Percentiles rank a stretch among this genome's conserved stretches.
Evolutionary conservation across 208 protist species (phyloP).

Genomic region (Trypanosoma melophagium): DNA sequence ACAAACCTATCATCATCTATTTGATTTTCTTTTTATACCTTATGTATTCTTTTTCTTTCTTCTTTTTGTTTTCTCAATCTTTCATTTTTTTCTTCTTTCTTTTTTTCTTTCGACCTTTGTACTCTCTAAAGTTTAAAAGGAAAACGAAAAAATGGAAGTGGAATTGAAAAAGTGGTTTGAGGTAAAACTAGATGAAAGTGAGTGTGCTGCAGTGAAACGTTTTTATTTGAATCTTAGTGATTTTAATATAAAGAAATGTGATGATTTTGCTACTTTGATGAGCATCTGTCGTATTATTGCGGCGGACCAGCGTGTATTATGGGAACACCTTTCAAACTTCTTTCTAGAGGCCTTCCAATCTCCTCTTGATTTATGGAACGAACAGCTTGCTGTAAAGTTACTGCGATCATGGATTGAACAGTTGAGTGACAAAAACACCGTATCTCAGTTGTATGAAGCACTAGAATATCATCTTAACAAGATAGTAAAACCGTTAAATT

Average conservation of each 20-base stretch:
- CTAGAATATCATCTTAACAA: constrained; percentile 42
- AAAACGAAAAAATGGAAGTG: constrained; percentile 6
- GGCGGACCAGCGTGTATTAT: constrained; percentile 69
- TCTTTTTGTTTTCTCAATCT: neutral
- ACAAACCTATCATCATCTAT: too few species aligned
- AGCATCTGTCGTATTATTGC: constrained; percentile 55
- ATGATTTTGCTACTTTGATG: constrained; percentile 28
- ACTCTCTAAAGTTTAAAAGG: neutral
- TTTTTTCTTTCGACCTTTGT: constrained; percentile 6
- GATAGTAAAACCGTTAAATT: constrained; percentile 42
- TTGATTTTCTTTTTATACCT: too few species aligned
- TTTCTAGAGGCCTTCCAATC: constrained; percentile 38
- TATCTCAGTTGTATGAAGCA: constrained; percentile 13
- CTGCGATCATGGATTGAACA: constrained; percentile 39
- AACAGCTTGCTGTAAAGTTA: constrained; percentile 83
- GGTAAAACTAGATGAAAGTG: constrained; percentile 44
- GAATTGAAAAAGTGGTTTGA: constrained; percentile 38
- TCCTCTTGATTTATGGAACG: constrained; percentile 68
- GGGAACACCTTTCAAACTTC: constrained; percentile 52
- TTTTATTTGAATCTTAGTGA: constrained; percentile 35
- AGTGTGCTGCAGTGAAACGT: constrained; percentile 53
- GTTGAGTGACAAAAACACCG: constrained; percentile 1
- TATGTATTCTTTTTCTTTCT: too few species aligned
- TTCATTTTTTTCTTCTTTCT: constrained; percentile 14
- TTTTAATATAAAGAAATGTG: neutral